Conservation (phyloP, 2,329 filamentous ascomycete genomes). For the Venturia effusa region DNA sequence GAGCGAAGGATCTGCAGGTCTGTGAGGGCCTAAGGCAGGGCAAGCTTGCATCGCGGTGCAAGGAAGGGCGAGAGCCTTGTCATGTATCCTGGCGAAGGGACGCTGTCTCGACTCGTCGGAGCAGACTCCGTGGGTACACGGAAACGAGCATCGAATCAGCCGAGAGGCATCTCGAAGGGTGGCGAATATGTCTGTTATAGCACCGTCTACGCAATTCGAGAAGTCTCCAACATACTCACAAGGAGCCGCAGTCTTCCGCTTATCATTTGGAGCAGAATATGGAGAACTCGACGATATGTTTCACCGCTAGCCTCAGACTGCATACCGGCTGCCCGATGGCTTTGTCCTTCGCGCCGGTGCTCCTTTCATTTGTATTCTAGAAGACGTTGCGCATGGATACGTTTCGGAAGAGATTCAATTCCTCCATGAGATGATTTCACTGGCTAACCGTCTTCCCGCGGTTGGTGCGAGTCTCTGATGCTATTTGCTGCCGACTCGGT, state of each 20-base stretch:
- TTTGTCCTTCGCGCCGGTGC: background rate
- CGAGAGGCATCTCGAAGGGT: background rate
- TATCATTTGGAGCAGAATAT: background rate
- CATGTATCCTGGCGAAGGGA: background rate
- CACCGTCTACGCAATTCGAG: background rate
- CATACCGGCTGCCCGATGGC: background rate
- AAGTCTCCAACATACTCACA: background rate
- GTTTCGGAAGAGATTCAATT: background rate
- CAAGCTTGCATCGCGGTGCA: background rate
- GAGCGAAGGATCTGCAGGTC: background rate
- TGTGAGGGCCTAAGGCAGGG: background rate
- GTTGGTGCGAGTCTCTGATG: background rate
- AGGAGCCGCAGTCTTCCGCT: background rate
- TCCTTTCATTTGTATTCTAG: background rate
- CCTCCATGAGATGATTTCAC: background rate
- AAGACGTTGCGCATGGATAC: background rate
- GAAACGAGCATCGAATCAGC: background rate
- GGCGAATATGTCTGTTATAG: background rate
- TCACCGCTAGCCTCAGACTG: background rate
- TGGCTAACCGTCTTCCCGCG: background rate
- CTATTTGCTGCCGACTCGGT: background rate
- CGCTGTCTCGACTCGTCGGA: background rate
- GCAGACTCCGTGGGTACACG: background rate
- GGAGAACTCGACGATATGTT: background rate
- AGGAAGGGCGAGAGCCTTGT: background rate